A percentile compares a stretch with the other conserved stretches of the same genome.
phyloP scores from a whole-genome alignment of 139 green algal genomes.

The Coccomyxa sp. region DNA sequence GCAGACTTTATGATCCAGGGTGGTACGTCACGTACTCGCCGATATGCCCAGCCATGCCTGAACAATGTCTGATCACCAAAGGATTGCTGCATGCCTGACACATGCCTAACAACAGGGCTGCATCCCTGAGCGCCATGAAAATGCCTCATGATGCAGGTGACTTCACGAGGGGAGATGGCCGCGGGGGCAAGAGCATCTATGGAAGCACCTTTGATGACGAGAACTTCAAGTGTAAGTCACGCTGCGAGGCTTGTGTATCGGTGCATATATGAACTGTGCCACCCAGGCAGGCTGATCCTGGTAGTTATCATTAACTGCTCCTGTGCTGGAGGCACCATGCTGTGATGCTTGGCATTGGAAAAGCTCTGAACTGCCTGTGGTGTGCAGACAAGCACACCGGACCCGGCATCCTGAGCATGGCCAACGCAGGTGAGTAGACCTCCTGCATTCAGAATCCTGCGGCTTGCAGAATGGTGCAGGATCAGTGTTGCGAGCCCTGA shows the following conservation, averaged over 20 bases:
- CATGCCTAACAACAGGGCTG: conserved; percentile 44
- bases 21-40: neutral
- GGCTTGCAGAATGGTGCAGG: neutral
- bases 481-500: too few species aligned
- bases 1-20: conserved; percentile 19
- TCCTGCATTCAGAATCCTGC: conserved; percentile 24
- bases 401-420: conserved; percentile 67
- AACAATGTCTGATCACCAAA: neutral
- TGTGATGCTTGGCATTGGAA: too few species aligned
- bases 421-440: conserved; percentile 45
- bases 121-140: too few species aligned
- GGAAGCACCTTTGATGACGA: conserved; percentile 9
- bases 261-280: too few species aligned
- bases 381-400: too few species aligned
- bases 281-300: too few species aligned
- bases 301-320: too few species aligned
- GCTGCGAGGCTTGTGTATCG: too few species aligned
- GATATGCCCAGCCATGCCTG: neutral
- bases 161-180: conserved; percentile 39
- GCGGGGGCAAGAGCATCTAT: conserved; percentile 30
- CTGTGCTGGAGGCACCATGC: too few species aligned
- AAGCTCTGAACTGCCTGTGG: too few species aligned
- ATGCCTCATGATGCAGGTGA: conserved; percentile 59
- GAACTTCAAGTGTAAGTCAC: conserved; percentile 7
- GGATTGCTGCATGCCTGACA: conserved; percentile 40